Conservation (phyloP, 2,329 filamentous ascomycete species). For the Teratosphaeria viscida region DNA sequence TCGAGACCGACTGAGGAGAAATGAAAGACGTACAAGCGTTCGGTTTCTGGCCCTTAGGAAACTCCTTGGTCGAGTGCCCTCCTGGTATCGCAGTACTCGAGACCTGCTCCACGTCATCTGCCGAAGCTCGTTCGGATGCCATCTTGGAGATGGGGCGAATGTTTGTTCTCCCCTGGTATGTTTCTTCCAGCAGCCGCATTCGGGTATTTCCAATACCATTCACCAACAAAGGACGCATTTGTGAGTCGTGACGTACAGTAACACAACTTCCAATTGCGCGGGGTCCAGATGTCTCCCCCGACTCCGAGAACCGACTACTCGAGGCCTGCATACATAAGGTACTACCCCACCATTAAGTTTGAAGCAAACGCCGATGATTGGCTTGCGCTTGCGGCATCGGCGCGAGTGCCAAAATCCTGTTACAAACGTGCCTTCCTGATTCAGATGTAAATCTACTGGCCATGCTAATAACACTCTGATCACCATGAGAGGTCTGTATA, state of each 20-base stretch:
- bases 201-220: neutral
- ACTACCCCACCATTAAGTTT: neutral
- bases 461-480: too few species aligned
- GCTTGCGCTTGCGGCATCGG: neutral
- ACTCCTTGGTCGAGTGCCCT: constrained; percentile 7
- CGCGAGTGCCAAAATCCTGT: neutral
- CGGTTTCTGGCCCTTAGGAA: constrained; percentile 11
- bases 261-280: neutral
- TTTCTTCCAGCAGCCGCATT: neutral
- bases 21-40: constrained; percentile 23
- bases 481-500: too few species aligned
- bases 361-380: neutral
- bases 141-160: neutral
- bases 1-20: neutral
- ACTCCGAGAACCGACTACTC: neutral
- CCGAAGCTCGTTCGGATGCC: constrained; percentile 4
- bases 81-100: constrained; percentile 9
- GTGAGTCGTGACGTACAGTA: neutral
- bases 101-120: constrained; percentile 13
- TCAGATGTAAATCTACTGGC: too few species aligned
- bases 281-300: neutral
- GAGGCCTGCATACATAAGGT: neutral
- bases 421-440: too few species aligned
- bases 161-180: neutral
- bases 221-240: neutral